Evolutionary conservation across 306 rosid species (phyloP), one percentile per base, ranked within the genome.

Genomic region (Castanea mollissima): DNA sequence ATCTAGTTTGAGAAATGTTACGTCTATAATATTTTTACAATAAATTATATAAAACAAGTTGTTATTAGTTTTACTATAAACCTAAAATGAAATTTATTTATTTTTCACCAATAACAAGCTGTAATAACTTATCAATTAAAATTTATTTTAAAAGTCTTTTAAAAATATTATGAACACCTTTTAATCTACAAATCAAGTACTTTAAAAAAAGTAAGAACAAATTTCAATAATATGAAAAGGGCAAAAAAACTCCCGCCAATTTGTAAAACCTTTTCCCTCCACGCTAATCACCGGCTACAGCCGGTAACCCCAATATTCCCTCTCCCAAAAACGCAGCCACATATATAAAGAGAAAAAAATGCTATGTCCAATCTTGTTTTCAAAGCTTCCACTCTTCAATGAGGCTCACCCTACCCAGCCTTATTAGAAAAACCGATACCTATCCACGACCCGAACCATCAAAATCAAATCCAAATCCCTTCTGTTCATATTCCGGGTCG

Each of bases 401-500:
- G 76, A 65, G 23, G 60, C 55, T n/a, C 31, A 34, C 15, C 80
- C 55, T 69, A 27, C 44, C 83, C 46, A 11, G 77, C 71, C 59
- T 69, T 74, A 14, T 69, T 74, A 14, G 44, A 65, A 14, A 54
- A 65, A 46, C 20, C 62, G n/a, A 60, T 46, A 23, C 15, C 4
- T 76, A 9, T 27, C 27, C 29, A 29, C 46, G 0, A 41, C 46
- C 46, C 46, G 71, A 41, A 11, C 5, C 16, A 49, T 12, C 54
- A 35, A 35, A 35, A 4, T 35, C 41, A 49, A 49, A 49, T 49
- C 16, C 54, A 44, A 44, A 7, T 38, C 12, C 46, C 46, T 41
- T 41, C 46, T 29, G 16, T 18, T 14, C 69, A 83, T 85, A 18
- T 87, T 84, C 63, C 86, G 77, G 80, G 84, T 87, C 71, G 86